Evolutionary conservation across 371 early-diverging fungal genomes (phyloP).

Genomic region (Phascolomyces articulosus): DNA sequence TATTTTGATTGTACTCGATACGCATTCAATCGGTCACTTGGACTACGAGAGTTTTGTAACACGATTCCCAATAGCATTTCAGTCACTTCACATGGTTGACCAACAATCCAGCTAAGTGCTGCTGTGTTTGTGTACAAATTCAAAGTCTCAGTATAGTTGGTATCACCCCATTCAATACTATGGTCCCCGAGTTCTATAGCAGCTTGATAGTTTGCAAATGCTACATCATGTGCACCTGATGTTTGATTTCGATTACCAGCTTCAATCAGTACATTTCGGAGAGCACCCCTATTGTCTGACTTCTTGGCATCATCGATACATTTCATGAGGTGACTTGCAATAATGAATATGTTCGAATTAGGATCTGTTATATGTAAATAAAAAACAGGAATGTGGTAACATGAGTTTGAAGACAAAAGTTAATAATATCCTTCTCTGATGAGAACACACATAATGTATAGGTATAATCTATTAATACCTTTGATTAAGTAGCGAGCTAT

Average conservation of each 20-base stretch:
- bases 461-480: background rate
- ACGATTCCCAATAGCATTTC: constrained; percentile 27
- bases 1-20: constrained; percentile 43
- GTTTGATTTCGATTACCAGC: constrained; percentile 35
- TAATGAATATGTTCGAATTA: constrained; percentile 25
- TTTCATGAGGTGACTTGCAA: constrained; percentile 42
- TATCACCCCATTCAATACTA: constrained; percentile 17
- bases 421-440: too few relatives aligned
- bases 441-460: too few relatives aligned
- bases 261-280: constrained; percentile 30
- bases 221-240: constrained; percentile 46
- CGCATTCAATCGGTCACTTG: constrained; percentile 37
- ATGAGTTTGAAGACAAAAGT: background rate
- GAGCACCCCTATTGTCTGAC: constrained; percentile 22
- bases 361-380: constrained; percentile 14
- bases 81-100: constrained; percentile 32
- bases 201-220: constrained; percentile 30
- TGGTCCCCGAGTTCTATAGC: constrained; percentile 28
- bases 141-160: constrained; percentile 23
- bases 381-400: background rate
- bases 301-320: constrained; percentile 22
- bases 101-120: constrained; percentile 39
- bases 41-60: constrained; percentile 29
- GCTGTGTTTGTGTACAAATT: constrained; percentile 37
- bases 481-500: constrained; percentile 35